A percentile compares a stretch with the other conserved stretches of the same genome.
phyloP scores from a whole-genome alignment of 2,329 filamentous ascomycete species.

The Ambrosiella beaveri region DNA sequence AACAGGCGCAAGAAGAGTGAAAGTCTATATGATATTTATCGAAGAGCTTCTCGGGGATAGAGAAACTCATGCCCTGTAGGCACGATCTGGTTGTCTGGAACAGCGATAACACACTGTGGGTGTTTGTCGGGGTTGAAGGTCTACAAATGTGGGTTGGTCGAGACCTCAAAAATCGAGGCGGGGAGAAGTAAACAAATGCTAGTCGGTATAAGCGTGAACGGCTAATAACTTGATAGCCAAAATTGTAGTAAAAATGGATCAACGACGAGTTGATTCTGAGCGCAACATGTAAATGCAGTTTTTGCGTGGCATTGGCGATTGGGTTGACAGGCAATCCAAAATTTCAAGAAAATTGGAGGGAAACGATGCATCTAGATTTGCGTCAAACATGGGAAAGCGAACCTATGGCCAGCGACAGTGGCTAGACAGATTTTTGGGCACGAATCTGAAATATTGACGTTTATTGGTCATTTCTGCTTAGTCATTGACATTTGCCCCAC shows the following conservation, averaged over 20 bases:
- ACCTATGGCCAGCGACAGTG: background rate
- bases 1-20: background rate
- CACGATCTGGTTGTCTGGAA: background rate
- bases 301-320: background rate
- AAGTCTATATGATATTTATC: background rate
- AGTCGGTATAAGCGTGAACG: too few relatives aligned
- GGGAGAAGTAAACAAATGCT: too few relatives aligned
- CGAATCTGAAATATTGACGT: background rate
- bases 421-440: slow-evolving; percentile 7
- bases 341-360: slow-evolving; percentile 4
- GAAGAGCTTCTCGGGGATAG: slow-evolving; percentile 1
- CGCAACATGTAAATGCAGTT: background rate
- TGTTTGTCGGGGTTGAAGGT: too few relatives aligned
- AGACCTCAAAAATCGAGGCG: too few relatives aligned
- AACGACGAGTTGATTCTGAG: background rate
- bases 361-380: background rate
- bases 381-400: background rate
- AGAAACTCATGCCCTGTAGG: slow-evolving; percentile 7
- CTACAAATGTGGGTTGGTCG: too few relatives aligned
- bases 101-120: background rate
- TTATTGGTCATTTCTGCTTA: slow-evolving; percentile 9
- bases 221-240: too few relatives aligned
- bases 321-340: slow-evolving; percentile 3
- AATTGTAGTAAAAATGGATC: too few relatives aligned
- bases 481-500: slow-evolving; percentile 9